phyloP scores from a whole-genome alignment of 2,329 filamentous ascomycete species.

The Neospermospora avenae region DNA sequence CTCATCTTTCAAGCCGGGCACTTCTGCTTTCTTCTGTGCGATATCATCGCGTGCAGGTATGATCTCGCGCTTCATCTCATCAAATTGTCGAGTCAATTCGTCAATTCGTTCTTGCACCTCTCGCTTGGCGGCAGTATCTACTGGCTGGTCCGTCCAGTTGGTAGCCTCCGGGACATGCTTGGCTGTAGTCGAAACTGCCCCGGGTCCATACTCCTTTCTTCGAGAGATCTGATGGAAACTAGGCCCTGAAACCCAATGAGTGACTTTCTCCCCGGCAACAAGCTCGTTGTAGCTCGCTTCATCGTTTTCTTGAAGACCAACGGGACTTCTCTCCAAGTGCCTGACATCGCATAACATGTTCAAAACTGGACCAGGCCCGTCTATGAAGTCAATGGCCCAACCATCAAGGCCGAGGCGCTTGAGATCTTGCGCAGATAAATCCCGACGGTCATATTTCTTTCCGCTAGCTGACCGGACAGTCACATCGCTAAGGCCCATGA shows the following conservation, averaged over 20 bases:
- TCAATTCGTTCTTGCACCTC: slow-evolving; percentile 54
- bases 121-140: slow-evolving; percentile 63
- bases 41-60: slow-evolving; percentile 34
- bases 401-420: slow-evolving; percentile 66
- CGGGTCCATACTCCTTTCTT: slow-evolving; percentile 75
- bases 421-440: slow-evolving; percentile 55
- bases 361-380: slow-evolving; percentile 78
- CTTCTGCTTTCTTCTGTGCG: slow-evolving; percentile 31
- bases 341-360: slow-evolving; percentile 81
- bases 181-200: slow-evolving; percentile 67
- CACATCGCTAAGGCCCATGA: slow-evolving; percentile 65
- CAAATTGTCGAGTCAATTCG: slow-evolving; percentile 27
- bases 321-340: slow-evolving; percentile 64
- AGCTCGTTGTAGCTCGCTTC: slow-evolving; percentile 68
- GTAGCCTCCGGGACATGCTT: slow-evolving; percentile 56
- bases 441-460: slow-evolving; percentile 51
- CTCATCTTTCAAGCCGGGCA: slow-evolving; percentile 35
- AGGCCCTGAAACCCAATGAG: slow-evolving; percentile 66
- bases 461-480: slow-evolving; percentile 59
- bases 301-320: slow-evolving; percentile 59
- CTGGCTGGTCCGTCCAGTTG: slow-evolving; percentile 74
- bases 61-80: slow-evolving; percentile 24
- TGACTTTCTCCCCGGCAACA: slow-evolving; percentile 51
- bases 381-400: slow-evolving; percentile 74
- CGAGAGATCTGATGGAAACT: slow-evolving; percentile 63